Percentiles rank a stretch among this genome's conserved stretches.
These are phyloP conservation scores for Harringtonia aguacate DNA, from an alignment of 2,329 filamentous ascomycete species.

Conservation along the genomic window DNA sequence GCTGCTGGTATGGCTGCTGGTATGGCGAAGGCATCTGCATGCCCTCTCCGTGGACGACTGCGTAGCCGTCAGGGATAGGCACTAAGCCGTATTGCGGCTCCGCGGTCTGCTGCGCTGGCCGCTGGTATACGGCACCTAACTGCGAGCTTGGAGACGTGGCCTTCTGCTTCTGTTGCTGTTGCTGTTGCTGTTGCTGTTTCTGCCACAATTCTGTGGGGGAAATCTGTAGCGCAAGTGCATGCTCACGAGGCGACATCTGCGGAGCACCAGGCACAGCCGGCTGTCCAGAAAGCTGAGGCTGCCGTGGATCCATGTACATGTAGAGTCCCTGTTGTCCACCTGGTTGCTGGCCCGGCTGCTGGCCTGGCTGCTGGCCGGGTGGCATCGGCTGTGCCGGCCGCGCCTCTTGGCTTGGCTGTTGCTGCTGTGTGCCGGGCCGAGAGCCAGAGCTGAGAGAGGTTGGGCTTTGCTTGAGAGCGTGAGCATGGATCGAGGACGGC, in stretches of 20 bases:
- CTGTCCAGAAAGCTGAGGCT: no score
- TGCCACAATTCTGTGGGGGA: no score
- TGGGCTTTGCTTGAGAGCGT: no score
- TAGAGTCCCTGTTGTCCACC: no score
- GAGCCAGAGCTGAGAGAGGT: no score
- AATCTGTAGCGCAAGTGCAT: background rate
- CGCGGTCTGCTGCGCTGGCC: background rate
- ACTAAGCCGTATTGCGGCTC: constrained; percentile 26
- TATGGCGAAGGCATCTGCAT: constrained; percentile 19
- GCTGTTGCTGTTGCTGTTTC: background rate
- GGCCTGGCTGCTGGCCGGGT: no score
- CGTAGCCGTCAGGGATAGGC: constrained; percentile 26
- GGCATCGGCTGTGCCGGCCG: no score
- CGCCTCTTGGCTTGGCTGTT: constrained; percentile 5
- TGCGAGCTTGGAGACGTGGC: no score
- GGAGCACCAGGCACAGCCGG: no score
- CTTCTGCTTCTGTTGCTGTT: background rate
- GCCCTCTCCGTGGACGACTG: constrained; percentile 25
- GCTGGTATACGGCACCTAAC: no score
- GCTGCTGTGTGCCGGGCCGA: constrained; percentile 9
- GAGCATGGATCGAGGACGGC: background rate
- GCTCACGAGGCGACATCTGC: no score
- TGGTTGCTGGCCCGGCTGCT: constrained; percentile 2
- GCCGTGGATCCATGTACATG: no score
- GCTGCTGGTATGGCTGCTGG: background rate